A percentile compares a stretch with the other conserved stretches of the same genome.
phyloP scores from a whole-genome alignment of 805 yeast species.

The Starmerella scarabaei region DNA sequence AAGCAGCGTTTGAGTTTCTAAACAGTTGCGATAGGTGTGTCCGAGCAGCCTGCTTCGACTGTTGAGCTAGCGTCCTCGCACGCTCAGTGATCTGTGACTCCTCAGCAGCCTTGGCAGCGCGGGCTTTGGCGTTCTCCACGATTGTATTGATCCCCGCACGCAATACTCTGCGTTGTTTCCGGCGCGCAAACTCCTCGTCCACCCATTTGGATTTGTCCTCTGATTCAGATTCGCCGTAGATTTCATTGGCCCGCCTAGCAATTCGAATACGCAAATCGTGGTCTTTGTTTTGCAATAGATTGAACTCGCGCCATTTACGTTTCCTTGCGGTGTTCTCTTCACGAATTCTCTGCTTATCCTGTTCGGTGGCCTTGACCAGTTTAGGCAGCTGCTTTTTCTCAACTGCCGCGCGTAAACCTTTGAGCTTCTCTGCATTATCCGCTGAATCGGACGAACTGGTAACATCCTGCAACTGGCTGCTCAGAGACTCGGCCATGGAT shows the following conservation, averaged over 20 bases:
- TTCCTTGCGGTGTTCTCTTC: conserved; percentile 64
- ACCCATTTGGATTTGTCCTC: conserved; percentile 55
- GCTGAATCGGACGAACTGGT: background rate
- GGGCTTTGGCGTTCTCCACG: conserved; percentile 14
- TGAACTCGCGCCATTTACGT: conserved; percentile 71
- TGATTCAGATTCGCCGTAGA: conserved; percentile 51
- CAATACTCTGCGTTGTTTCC: conserved; percentile 47
- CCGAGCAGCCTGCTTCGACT: conserved; percentile 16
- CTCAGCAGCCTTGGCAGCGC: conserved; percentile 8
- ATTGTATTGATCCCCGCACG: conserved; percentile 24
- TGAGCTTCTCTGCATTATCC: background rate
- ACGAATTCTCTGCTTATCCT: conserved; percentile 43
- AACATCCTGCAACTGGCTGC: background rate
- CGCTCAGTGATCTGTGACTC: background rate
- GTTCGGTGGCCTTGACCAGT: conserved; percentile 20
- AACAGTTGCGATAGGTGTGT: conserved; percentile 18
- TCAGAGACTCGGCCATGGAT: conserved; percentile 11
- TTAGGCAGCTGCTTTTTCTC: background rate
- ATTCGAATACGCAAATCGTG: conserved; percentile 74
- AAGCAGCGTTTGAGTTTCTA: conserved; percentile 16
- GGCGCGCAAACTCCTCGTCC: conserved; percentile 51
- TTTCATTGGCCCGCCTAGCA: conserved; percentile 50
- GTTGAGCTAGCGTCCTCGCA: conserved; percentile 14
- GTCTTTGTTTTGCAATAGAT: conserved; percentile 70
- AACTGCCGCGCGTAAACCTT: background rate